Evolutionary conservation across 495 filamentous ascomycete species (phyloP), one percentile per base, ranked within the genome.

Genomic region (Ramalina intermedia): DNA sequence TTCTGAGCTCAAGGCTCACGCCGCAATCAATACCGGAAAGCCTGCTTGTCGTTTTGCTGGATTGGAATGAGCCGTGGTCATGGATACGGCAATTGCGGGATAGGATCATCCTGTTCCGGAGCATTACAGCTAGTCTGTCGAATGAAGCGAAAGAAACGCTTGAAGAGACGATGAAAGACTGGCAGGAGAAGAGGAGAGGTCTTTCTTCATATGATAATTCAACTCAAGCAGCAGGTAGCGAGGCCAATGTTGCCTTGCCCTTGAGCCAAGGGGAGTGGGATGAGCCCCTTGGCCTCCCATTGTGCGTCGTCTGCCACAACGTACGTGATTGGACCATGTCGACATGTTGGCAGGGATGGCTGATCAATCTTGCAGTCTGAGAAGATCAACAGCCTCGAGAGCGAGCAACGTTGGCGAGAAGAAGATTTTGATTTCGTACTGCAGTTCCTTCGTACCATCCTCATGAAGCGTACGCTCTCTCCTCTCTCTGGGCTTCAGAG

Each of bases 231-330:
- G 63, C 61, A 17, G 60, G 70, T 49, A 62, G 70, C 49, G 71
- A 80, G 56, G 63, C 66, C 54, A 71, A 84, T 60, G 76, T 87
- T 29, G 75, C 79, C 43, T 71, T 95, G 54, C 87, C 87, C 0
- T 58, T 93, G 26, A 89, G 90, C 8, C 84, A 84, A 7, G 90
- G 90, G 24, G 90, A 96, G 67, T 96, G 88, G 84, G 87, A 94
- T 56, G 88, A 94, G 60, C 84, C 78, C 2, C 69, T 96, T 12
- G 90, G 90, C 5, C 66, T 96, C 39, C 90, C 90, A 0, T 69
- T 96, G 49, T 94, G 87, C 65, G 82, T 95, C 29, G 86, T 96
- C 29, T 94, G 88, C 58, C 89, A 96, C 57, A 89, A 89, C 67
- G 86, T 93, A 69, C 58, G 80, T 66, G 12, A n/a, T 5, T 14